phyloP scores from a whole-genome alignment of 306 rosid genomes.

The Cicer yamashitae region DNA sequence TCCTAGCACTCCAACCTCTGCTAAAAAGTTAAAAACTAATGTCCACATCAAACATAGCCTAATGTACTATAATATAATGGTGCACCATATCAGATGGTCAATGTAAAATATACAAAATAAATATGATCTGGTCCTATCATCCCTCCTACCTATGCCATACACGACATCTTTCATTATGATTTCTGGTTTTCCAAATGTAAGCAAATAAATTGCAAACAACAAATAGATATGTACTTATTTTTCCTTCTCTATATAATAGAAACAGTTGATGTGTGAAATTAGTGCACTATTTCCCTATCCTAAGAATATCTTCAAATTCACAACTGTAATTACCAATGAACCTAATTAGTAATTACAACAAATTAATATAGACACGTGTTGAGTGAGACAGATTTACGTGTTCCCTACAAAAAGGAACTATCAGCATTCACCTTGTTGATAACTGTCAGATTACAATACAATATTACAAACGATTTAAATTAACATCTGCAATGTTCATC shows the following conservation, averaged over 20 bases:
- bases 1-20: conserved; percentile 3
- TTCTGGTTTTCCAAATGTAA: neutral
- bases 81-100: neutral
- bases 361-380: conserved; percentile 23
- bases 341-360: neutral
- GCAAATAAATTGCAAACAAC: neutral
- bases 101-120: neutral
- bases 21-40: neutral
- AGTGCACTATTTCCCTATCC: neutral
- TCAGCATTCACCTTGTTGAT: neutral
- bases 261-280: conserved; percentile 28
- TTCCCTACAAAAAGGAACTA: neutral
- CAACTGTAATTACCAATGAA: conserved; percentile 19
- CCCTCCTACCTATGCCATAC: neutral
- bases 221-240: neutral
- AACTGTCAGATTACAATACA: neutral
- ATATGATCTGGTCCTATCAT: conserved; percentile 4
- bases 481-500: neutral
- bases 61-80: neutral
- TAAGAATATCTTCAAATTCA: neutral
- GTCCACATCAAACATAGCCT: neutral
- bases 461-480: neutral
- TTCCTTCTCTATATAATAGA: conserved; percentile 11
- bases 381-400: neutral
- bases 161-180: neutral